Base-by-base conservation (phyloP, 2,329 filamentous ascomycete genomes). In the Pseudopithomyces chartarum region DNA sequence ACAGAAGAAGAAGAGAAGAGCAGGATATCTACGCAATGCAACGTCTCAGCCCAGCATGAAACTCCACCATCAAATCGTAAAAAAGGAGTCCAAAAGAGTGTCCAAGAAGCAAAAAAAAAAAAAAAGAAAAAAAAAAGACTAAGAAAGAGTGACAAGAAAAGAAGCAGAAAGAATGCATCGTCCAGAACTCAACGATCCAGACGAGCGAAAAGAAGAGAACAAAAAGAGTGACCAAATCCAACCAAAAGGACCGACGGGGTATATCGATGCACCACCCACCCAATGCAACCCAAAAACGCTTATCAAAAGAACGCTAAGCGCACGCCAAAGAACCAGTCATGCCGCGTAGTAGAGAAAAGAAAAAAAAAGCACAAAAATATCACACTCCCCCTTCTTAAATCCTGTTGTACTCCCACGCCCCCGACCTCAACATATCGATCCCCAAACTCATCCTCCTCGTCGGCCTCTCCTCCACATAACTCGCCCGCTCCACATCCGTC, bases 401-500 rank as follows among this genome's bases (percentile, higher is more conserved):
- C 12, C 45, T 19, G 33, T 48, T 48, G 19, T 48, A 48, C 19
- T 48, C 45, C 45, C 45, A 48, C 5, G 29, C 22, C 6, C 19
- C n/a, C 20, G 45, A 32, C 20, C 33, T 36, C 32, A 48, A 6
- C 15, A 29, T 32, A 36, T 47, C 44, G 17, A 47, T 22, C 13
- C 45, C 45, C 12, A 48, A 12, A 13, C 45, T 48, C 45, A 48
- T 48, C 19, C 32, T 13, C 20, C 32, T 38, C 3, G 32, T 38
- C 17, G 22, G 33, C 20, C 33, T 36, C 32, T 38, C n/a, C 33
- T n/a, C 19, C 10, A 48, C 33, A 40, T 45, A 22, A 23, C 47
- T 50, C 34, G 19, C 19, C 4, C 57, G 47, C 26, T 49, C 45
- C n/a, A 34, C 32, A 19, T 59, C 57, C 6, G 44, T 56, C 2